phyloP scores from a whole-genome alignment of 1,284 basidiomycete genomes.

The Ceratobasidium sp. region DNA sequence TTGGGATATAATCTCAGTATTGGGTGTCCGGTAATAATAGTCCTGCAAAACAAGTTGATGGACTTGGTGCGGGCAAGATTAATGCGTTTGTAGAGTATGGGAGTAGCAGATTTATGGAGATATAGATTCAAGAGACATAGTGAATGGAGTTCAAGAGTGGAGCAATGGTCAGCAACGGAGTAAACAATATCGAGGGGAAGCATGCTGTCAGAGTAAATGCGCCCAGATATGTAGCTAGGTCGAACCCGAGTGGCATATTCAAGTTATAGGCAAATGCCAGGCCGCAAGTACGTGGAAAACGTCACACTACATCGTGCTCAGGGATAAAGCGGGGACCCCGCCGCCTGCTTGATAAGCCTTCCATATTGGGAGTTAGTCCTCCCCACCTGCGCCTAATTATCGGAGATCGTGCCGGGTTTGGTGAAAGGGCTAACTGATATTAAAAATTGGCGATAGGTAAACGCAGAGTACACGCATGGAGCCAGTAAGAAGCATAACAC shows the following conservation, averaged over 20 bases:
- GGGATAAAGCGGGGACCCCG: slow-evolving; percentile 19
- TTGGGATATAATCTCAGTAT: slow-evolving; percentile 1
- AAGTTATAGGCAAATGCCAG: background rate
- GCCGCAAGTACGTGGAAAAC: slow-evolving; percentile 3
- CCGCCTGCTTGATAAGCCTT: background rate
- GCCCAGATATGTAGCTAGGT: background rate
- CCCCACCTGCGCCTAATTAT: too few relatives aligned
- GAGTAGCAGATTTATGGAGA: slow-evolving; percentile 20
- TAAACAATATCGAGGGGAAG: slow-evolving; percentile 37
- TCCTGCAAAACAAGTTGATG: slow-evolving; percentile 28
- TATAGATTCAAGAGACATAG: slow-evolving; percentile 34
- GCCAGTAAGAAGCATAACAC: background rate
- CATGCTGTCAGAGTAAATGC: background rate
- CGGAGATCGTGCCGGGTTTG: slow-evolving; percentile 19
- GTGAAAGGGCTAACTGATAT: slow-evolving; percentile 26
- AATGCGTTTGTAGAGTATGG: slow-evolving; percentile 23
- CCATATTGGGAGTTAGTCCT: too few relatives aligned
- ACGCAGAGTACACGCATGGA: slow-evolving; percentile 2
- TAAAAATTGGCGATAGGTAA: slow-evolving; percentile 8
- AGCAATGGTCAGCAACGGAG: slow-evolving; percentile 25
- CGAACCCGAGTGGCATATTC: background rate
- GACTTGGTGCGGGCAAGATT: slow-evolving; percentile 24
- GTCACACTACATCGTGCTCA: slow-evolving; percentile 7
- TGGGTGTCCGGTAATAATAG: slow-evolving; percentile 7
- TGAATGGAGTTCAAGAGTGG: slow-evolving; percentile 10